These are phyloP conservation scores for Stagonosporopsis chrysanthemi DNA, from an alignment of 2,329 filamentous ascomycete genomes.

Conservation along the genomic window DNA sequence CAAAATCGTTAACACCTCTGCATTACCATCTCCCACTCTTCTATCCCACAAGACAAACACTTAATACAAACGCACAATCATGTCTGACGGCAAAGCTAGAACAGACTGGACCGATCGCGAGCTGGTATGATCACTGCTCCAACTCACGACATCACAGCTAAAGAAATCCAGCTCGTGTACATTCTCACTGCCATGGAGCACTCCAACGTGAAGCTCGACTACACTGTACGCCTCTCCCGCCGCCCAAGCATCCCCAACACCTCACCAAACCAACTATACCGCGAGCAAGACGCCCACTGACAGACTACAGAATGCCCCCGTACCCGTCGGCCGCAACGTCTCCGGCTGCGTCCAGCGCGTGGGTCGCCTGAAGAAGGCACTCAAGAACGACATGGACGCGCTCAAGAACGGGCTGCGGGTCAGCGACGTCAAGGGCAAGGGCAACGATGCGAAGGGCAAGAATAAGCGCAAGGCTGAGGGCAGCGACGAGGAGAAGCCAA, in stretches of 20 bases:
- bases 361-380: constrained; percentile 18
- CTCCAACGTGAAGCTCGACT: constrained; percentile 27
- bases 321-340: constrained; percentile 24
- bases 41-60: background rate
- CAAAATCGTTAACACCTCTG: background rate
- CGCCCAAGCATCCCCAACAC: background rate
- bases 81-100: constrained; percentile 13
- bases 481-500: constrained; percentile 1
- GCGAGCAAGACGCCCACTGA: too few species aligned
- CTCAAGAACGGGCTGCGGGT: constrained; percentile 5
- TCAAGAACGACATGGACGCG: constrained; percentile 4
- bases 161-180: constrained; percentile 24
- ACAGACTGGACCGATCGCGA: constrained; percentile 29
- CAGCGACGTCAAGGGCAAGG: constrained; percentile 3
- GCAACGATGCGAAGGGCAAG: constrained; percentile 18
- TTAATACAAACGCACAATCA: background rate
- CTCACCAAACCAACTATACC: background rate
- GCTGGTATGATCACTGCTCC: constrained; percentile 13
- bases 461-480: constrained; percentile 31
- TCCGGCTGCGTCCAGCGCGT: constrained; percentile 31
- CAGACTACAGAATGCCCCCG: constrained; percentile 25
- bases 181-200: constrained; percentile 23
- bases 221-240: constrained; percentile 12
- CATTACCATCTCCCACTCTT: background rate
- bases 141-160: background rate